A percentile compares a stretch with the other conserved stretches of the same genome.
Evolutionary conservation across 177 flowering plant species (phyloP).

Genomic region (Vitis hybrid): DNA sequence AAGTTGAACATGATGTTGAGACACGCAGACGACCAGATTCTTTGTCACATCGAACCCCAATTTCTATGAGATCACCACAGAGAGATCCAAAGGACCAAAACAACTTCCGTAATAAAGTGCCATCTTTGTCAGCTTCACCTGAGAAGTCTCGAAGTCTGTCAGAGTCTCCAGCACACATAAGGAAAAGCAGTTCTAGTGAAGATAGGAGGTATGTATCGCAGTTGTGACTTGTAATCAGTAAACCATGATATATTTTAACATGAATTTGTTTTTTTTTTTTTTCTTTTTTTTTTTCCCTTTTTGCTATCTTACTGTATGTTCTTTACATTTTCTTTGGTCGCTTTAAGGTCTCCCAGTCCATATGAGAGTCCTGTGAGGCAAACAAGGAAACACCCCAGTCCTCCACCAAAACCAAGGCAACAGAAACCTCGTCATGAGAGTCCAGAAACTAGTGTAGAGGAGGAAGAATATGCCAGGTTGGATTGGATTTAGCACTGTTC

Average conservation of each 20-base stretch:
- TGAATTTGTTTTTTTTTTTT: neutral
- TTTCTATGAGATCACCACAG: conserved; percentile 56
- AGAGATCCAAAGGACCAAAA: conserved; percentile 30
- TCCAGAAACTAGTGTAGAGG: conserved; percentile 31
- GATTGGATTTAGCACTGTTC: neutral
- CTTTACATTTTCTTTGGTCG: neutral
- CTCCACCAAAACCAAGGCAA: conserved; percentile 28
- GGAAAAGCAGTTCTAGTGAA: conserved; percentile 31
- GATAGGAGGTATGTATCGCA: conserved; percentile 40
- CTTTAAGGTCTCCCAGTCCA: conserved; percentile 29
- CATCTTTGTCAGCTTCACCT: conserved; percentile 33
- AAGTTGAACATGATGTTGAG: conserved; percentile 18
- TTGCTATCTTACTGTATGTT: neutral
- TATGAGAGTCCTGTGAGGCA: conserved; percentile 39
- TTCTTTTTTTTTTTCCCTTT: neutral
- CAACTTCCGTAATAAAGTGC: conserved; percentile 20
- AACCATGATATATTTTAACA: neutral
- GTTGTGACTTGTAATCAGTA: neutral
- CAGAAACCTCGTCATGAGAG: conserved; percentile 24
- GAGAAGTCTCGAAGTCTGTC: conserved; percentile 37
- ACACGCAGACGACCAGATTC: conserved; percentile 25
- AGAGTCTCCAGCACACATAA: conserved; percentile 30
- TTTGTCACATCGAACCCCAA: conserved; percentile 26
- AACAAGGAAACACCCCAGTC: conserved; percentile 28
- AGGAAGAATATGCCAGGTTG: conserved; percentile 38